Conservation (phyloP, 2,329 filamentous ascomycete species). For the Diaporthe sp. region DNA sequence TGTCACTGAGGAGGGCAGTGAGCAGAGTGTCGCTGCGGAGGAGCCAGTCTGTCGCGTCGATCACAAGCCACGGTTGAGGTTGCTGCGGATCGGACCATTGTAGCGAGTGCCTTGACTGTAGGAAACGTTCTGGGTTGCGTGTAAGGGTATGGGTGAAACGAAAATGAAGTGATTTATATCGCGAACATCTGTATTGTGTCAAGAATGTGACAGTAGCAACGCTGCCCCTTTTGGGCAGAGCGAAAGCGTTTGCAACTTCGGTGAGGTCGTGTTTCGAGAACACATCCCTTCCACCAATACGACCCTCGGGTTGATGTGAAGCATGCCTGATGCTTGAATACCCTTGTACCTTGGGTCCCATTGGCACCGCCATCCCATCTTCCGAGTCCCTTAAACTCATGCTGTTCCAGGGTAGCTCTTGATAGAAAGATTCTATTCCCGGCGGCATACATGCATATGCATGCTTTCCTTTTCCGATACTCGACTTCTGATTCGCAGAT, state of each 20-base stretch:
- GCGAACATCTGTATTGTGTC: constrained; percentile 8
- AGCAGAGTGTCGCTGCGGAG: constrained; percentile 29
- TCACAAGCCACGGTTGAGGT: constrained; percentile 3
- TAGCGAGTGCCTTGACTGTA: neutral
- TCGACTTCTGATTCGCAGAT: neutral
- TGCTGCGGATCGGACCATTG: neutral
- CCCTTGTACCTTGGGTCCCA: neutral
- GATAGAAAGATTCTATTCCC: neutral
- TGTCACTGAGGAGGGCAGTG: constrained; percentile 29
- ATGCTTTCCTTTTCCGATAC: neutral
- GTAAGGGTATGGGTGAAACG: constrained; percentile 4
- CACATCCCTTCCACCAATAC: constrained; percentile 12
- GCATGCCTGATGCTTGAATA: constrained; percentile 24
- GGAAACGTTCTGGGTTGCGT: constrained; percentile 24
- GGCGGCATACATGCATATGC: neutral
- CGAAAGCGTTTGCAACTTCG: neutral
- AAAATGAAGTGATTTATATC: constrained; percentile 12
- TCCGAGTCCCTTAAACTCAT: constrained; percentile 9
- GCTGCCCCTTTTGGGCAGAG: constrained; percentile 18
- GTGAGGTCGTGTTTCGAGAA: constrained; percentile 17
- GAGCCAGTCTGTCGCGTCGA: constrained; percentile 18
- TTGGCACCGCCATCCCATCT: constrained; percentile 18
- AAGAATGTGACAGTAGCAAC: constrained; percentile 25
- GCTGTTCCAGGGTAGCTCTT: constrained; percentile 3
- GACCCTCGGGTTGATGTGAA: constrained; percentile 4